Conservation (phyloP, 345 rosid species). For the Populus ilicifolia region DNA sequence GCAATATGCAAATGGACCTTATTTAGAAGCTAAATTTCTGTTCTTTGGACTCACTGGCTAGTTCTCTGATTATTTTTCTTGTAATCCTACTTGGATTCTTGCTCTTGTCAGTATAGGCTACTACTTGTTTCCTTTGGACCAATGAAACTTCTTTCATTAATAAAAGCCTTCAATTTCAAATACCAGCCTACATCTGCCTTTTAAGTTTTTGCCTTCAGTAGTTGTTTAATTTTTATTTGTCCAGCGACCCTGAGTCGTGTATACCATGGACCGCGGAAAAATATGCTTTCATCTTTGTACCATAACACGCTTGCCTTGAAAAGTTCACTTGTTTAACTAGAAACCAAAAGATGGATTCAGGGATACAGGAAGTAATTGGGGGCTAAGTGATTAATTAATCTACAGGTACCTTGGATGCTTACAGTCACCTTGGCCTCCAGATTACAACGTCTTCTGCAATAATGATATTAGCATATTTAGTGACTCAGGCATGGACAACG, state of each 20-base stretch:
- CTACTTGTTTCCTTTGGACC: too few species aligned
- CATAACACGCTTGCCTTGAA: neutral
- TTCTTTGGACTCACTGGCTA: too few species aligned
- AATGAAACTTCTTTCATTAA: too few species aligned
- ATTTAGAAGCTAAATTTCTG: too few species aligned
- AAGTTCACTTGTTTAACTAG: neutral
- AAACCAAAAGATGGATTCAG: neutral
- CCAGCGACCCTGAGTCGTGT: too few species aligned
- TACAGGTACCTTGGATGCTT: neutral
- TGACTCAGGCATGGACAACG: neutral
- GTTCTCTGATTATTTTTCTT: too few species aligned
- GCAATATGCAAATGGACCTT: neutral
- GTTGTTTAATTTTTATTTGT: too few species aligned
- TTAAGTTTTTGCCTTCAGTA: neutral
- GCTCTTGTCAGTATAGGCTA: too few species aligned
- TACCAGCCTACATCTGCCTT: neutral
- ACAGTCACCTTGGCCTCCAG: neutral
- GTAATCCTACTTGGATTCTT: too few species aligned
- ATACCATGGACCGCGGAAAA: neutral
- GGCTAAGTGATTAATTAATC: neutral
- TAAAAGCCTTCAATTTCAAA: neutral
- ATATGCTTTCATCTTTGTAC: neutral
- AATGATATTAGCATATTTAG: neutral
- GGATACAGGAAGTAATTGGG: neutral
- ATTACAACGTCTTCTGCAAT: neutral